phyloP scores from a whole-genome alignment of 495 filamentous ascomycete species.

The Amniculicola lignicola region DNA sequence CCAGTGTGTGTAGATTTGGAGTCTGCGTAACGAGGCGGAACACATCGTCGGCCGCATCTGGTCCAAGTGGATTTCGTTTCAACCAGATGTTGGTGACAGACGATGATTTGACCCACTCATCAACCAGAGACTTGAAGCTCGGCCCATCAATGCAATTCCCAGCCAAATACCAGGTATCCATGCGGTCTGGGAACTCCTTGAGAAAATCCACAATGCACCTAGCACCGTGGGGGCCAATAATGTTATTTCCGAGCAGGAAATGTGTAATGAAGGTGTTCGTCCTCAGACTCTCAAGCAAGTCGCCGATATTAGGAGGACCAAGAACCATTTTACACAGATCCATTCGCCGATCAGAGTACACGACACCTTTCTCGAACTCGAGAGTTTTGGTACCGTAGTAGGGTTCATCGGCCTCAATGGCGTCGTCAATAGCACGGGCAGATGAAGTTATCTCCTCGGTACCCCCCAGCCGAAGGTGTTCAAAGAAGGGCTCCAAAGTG shows the following conservation, averaged over 20 bases:
- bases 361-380: conserved; percentile 38
- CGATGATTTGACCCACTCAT: conserved; percentile 36
- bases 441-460: conserved; percentile 14
- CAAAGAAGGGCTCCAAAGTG: conserved; percentile 35
- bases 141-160: conserved; percentile 42
- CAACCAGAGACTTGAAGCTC: conserved; percentile 37
- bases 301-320: conserved; percentile 43
- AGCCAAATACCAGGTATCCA: conserved; percentile 49
- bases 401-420: conserved; percentile 27
- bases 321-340: conserved; percentile 43
- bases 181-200: conserved; percentile 37
- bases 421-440: conserved; percentile 1
- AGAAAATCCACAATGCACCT: conserved; percentile 42
- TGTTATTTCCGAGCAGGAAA: conserved; percentile 48
- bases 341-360: conserved; percentile 38
- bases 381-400: conserved; percentile 31
- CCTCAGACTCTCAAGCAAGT: conserved; percentile 39
- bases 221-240: conserved; percentile 44
- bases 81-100: conserved; percentile 47
- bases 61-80: conserved; percentile 47
- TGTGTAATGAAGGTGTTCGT: conserved; percentile 42
- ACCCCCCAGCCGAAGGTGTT: conserved; percentile 26
- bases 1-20: conserved; percentile 41
- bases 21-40: conserved; percentile 37
- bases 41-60: conserved; percentile 32